A percentile compares a stretch with the other conserved stretches of the same genome.
Evolutionary conservation across 192 early-diverging fungal species (phyloP).

Genomic region (Entophlyctis luteolus): DNA sequence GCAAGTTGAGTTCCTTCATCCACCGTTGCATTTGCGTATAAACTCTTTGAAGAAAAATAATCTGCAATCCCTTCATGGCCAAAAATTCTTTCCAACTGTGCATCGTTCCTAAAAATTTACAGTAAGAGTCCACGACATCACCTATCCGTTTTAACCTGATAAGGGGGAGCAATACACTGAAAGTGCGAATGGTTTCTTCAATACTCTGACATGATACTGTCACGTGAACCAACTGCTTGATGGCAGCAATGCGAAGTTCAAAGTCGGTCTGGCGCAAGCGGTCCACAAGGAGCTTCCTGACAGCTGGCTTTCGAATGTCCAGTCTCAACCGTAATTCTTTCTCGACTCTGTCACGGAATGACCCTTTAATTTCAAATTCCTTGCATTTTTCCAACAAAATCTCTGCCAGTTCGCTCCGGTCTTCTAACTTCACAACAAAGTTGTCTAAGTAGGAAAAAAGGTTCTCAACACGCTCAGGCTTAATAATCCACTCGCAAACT

Average conservation of each 20-base stretch:
- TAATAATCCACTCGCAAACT: background rate
- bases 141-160: background rate
- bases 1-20: background rate
- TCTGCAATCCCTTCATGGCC: background rate
- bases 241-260: background rate
- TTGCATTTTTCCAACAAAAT: background rate
- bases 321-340: background rate
- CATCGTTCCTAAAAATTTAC: conserved; percentile 6
- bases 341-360: background rate
- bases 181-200: conserved; percentile 1
- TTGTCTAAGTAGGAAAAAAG: background rate
- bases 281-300: background rate
- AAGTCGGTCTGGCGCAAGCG: background rate
- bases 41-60: background rate
- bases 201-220: background rate
- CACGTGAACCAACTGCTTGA: background rate
- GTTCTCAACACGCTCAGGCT: background rate
- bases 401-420: background rate
- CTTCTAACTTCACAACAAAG: background rate
- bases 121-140: background rate
- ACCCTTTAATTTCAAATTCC: background rate
- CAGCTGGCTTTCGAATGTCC: background rate
- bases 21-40: background rate
- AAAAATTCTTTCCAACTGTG: conserved; percentile 2
- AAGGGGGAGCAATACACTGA: background rate